Conservation (phyloP, 2,329 filamentous ascomycete species). For the Nemania serpens region DNA sequence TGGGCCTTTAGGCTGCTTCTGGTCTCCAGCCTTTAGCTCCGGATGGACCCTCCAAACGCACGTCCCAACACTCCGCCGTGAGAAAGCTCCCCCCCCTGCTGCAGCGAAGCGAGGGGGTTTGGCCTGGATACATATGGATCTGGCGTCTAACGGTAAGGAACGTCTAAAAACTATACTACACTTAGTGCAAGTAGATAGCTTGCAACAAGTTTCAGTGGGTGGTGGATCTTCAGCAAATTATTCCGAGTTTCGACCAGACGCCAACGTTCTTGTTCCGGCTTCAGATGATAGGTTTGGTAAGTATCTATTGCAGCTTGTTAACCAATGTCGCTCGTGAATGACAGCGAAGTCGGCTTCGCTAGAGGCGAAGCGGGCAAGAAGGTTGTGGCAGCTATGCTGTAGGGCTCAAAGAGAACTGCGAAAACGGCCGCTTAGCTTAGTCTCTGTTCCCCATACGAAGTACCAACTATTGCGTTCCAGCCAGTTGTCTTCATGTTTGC, state of each 20-base stretch:
- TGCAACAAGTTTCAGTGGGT: conserved; percentile 5
- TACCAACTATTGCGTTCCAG: background rate
- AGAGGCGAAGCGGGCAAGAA: background rate
- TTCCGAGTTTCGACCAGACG: background rate
- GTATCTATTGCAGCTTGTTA: no score
- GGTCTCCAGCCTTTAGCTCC: conserved; percentile 14
- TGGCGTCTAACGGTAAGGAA: background rate
- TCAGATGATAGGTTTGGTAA: no score
- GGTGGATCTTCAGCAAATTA: conserved; percentile 14
- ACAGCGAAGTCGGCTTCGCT: conserved; percentile 17
- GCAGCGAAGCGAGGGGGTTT: conserved; percentile 23
- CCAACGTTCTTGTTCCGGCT: conserved; percentile 7
- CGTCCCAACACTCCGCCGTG: conserved; percentile 14
- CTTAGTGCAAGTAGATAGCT: background rate
- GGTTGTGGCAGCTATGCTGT: background rate
- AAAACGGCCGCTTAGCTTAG: conserved; percentile 9
- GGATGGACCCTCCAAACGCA: conserved; percentile 17
- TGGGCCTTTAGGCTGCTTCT: background rate
- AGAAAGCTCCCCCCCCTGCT: conserved; percentile 3
- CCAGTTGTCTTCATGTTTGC: background rate
- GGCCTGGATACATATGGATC: background rate
- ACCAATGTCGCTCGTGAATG: no score
- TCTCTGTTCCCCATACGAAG: background rate
- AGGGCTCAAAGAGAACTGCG: conserved; percentile 3
- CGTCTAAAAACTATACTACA: background rate